Evolutionary conservation across 2,329 filamentous ascomycete species (phyloP).

Genomic region (Colletotrichum tabaci): DNA sequence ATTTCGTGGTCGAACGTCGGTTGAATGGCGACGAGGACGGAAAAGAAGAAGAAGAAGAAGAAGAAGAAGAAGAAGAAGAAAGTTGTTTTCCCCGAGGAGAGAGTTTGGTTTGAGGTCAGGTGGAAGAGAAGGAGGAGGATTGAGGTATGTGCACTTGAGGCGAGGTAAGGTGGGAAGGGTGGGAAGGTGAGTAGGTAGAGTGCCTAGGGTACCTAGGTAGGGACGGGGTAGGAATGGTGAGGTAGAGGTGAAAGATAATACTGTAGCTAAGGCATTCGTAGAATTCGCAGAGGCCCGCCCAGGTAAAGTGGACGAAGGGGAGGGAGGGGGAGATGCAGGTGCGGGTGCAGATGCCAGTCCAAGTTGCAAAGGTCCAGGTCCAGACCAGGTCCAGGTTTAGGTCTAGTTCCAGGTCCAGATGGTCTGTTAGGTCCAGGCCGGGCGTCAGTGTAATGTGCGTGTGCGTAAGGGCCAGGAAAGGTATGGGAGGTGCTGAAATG

Average conservation of each 20-base stretch:
- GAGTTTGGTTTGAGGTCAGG: slow-evolving; percentile 20
- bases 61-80: background rate
- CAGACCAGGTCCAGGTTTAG: slow-evolving; percentile 22
- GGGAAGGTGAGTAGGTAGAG: slow-evolving; percentile 24
- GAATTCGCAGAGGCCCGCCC: slow-evolving; percentile 10
- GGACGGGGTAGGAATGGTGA: background rate
- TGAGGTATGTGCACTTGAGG: slow-evolving; percentile 21
- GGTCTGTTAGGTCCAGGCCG: slow-evolving; percentile 25
- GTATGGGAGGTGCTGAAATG: slow-evolving; percentile 4
- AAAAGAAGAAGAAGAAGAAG: background rate
- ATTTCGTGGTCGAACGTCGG: slow-evolving; percentile 17
- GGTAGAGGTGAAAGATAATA: slow-evolving; percentile 15
- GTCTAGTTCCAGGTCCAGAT: slow-evolving; percentile 16
- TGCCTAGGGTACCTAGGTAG: too few relatives aligned
- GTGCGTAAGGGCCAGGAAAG: slow-evolving; percentile 6
- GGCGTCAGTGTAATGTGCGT: slow-evolving; percentile 30
- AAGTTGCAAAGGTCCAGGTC: slow-evolving; percentile 26
- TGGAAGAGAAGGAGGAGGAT: background rate
- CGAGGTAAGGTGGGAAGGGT: slow-evolving; percentile 21
- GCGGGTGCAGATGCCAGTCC: slow-evolving; percentile 27
- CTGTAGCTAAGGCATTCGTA: too few relatives aligned
- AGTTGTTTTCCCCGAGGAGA: slow-evolving; percentile 1
- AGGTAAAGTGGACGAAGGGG: slow-evolving; percentile 23
- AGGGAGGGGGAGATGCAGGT: slow-evolving; percentile 6
- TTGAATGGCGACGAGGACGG: slow-evolving; percentile 4